A percentile compares a stretch with the other conserved stretches of the same genome.
phyloP scores from a whole-genome alignment of 2,329 filamentous ascomycete genomes.

The Scytalidium sp. region DNA sequence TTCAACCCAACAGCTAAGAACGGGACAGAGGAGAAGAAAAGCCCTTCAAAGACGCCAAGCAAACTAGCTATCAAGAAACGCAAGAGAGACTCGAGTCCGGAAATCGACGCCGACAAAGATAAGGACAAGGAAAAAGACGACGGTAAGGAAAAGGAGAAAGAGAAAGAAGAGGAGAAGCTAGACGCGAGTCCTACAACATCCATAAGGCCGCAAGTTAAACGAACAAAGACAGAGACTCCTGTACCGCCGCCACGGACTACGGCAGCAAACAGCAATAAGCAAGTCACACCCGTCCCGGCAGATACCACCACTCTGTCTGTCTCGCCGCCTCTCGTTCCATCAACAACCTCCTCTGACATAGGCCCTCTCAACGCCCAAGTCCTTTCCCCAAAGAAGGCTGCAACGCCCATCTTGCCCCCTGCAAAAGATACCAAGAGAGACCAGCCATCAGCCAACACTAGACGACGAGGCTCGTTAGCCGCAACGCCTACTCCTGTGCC shows the following conservation, averaged over 20 bases:
- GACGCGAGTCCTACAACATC: slow-evolving; percentile 14
- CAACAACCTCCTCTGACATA: slow-evolving; percentile 6
- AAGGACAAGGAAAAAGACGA: slow-evolving; percentile 7
- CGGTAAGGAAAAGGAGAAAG: slow-evolving; percentile 16
- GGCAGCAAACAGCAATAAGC: slow-evolving; percentile 15
- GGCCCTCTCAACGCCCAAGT: slow-evolving; percentile 9
- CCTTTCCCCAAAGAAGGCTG: slow-evolving; percentile 26
- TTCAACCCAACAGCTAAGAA: slow-evolving; percentile 18
- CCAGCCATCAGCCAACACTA: slow-evolving; percentile 11
- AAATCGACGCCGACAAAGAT: slow-evolving; percentile 5
- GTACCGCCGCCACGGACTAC: slow-evolving; percentile 42
- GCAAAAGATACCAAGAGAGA: slow-evolving; percentile 17
- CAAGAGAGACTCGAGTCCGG: slow-evolving; percentile 22
- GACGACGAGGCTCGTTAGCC: slow-evolving; percentile 5
- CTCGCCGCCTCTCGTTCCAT: slow-evolving; percentile 7
- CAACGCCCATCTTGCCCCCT: slow-evolving; percentile 30
- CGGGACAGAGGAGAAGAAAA: slow-evolving; percentile 15
- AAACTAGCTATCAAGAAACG: slow-evolving; percentile 21
- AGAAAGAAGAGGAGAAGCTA: slow-evolving; percentile 15
- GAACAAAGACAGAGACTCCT: slow-evolving; percentile 56
- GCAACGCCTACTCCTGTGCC: slow-evolving; percentile 11
- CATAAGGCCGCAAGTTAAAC: slow-evolving; percentile 42
- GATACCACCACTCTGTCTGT: slow-evolving; percentile 5
- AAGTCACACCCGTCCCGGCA: slow-evolving; percentile 31
- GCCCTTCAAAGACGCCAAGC: slow-evolving; percentile 8